A percentile compares a stretch with the other conserved stretches of the same genome.
Evolutionary conservation across 2,329 filamentous ascomycete genomes (phyloP).

Genomic region (Apiospora rasikravindrae): DNA sequence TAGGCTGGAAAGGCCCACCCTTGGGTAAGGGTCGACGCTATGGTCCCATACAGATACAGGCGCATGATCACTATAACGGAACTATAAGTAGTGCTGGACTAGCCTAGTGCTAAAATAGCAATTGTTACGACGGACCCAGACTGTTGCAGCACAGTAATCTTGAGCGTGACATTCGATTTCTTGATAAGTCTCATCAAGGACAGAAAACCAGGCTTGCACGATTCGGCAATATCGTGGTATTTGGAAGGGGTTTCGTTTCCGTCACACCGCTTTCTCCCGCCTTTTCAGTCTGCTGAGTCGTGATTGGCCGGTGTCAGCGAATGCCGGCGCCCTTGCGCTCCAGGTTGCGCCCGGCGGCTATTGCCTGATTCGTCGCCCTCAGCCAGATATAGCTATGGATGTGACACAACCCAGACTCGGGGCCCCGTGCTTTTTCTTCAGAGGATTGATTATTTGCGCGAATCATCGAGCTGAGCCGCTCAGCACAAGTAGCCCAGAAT

Average conservation of each 20-base stretch:
- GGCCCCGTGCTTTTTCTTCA: neutral
- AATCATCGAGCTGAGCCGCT: constrained; percentile 4
- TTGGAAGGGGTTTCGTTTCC: neutral
- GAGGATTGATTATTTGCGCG: neutral
- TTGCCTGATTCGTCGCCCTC: constrained; percentile 1
- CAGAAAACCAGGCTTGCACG: neutral
- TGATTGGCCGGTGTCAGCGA: constrained; percentile 2
- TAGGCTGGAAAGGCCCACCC: neutral
- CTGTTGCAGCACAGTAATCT: constrained; percentile 2
- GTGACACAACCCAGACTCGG: neutral
- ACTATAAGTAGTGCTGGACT: neutral
- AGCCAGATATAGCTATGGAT: constrained; percentile 3
- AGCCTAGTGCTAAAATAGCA: neutral
- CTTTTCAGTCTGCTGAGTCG: neutral
- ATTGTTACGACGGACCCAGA: neutral
- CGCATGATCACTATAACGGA: neutral
- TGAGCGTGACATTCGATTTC: neutral
- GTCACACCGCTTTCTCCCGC: neutral
- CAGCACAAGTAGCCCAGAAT: neutral
- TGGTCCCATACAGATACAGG: constrained; percentile 3
- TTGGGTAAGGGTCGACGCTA: neutral
- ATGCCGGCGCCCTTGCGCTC: neutral
- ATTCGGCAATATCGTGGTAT: neutral
- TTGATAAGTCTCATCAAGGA: neutral
- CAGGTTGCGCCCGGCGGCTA: constrained; percentile 13